Percentiles rank a stretch among this genome's conserved stretches.
phyloP scores from a whole-genome alignment of 768 basidiomycete species.

The Serendipita indica region DNA sequence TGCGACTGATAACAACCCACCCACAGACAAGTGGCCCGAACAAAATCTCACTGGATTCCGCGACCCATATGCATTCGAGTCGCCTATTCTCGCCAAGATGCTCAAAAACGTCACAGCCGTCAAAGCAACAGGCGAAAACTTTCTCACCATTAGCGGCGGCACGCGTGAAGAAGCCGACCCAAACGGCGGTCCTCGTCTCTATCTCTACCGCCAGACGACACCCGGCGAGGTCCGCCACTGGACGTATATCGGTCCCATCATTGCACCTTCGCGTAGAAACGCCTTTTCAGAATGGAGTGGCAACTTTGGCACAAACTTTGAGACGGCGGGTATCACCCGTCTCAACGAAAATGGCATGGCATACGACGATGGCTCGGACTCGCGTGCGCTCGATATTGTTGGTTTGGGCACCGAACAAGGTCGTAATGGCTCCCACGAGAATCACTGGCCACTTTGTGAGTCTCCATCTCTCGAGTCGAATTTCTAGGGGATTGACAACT shows the following conservation, averaged over 20 bases:
- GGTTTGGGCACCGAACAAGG: conserved; percentile 16
- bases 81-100: conserved; percentile 11
- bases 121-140: conserved; percentile 13
- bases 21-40: not conserved
- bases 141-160: conserved; percentile 17
- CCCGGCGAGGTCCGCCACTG: conserved; percentile 13
- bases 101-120: conserved; percentile 5
- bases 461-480: conserved; percentile 14
- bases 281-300: conserved; percentile 16
- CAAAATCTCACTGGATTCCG: conserved; percentile 15
- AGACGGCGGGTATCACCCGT: conserved; percentile 15
- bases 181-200: conserved; percentile 13
- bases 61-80: conserved; percentile 17
- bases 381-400: conserved; percentile 13
- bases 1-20: not conserved
- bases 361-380: conserved; percentile 13
- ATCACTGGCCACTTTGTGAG: conserved; percentile 12
- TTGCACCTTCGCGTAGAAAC: not conserved
- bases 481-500: conserved; percentile 4
- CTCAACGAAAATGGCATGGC: conserved; percentile 15
- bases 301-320: conserved; percentile 16
- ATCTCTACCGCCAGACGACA: conserved; percentile 15
- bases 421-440: conserved; percentile 1
- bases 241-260: conserved; percentile 14
- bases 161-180: not conserved